Evolutionary conservation across 1,284 basidiomycete genomes (phyloP), one percentile per base, ranked within the genome.

Genomic region (Microbotryomycetes sp.): DNA sequence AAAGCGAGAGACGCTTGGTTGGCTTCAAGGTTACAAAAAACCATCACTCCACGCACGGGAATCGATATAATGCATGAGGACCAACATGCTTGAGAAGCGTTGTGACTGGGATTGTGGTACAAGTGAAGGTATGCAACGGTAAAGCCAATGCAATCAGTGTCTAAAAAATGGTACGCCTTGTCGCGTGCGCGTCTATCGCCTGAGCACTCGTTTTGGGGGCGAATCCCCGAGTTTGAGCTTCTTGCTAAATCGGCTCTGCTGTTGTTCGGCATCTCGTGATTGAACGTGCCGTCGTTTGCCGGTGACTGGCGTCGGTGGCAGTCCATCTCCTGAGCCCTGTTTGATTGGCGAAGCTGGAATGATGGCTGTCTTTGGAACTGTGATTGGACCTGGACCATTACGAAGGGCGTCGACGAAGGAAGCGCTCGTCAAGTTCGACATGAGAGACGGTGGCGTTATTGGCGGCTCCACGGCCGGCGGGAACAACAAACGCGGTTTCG

Each of bases 261-360:
- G n/a, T n/a, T n/a, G n/a, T n/a, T n/a, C n/a, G n/a, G n/a, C n/a
- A n/a, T n/a, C n/a, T n/a, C n/a, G n/a, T n/a, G n/a, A n/a, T n/a
- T n/a, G n/a, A n/a, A n/a, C n/a, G n/a, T n/a, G n/a, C n/a, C 50
- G 23, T 27, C 62, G 51, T 47, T 61, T 61, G 24, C 60, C 23
- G 52, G 63, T 65, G 18, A 56, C 60, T 3, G 63, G 63, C 23
- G 63, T 65, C 0, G 63, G 63, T 9, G 63, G 63, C 5, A 65
- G 48, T n/a, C 48, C 35, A 41, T 65, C 58, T n/a, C 59, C 21
- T 50, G 59, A 61, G 18, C 52, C 57, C 3, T 59, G 63, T 23
- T 59, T 65, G 0, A 57, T 59, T 5, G 63, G 63, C 5, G 61
- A 48, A 15, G 45, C 50, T 6, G 29, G 50, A 24, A 29, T 27